These are phyloP conservation scores for Haplographium delicatum DNA, from an alignment of 495 filamentous ascomycete genomes.

Conservation along the genomic window DNA sequence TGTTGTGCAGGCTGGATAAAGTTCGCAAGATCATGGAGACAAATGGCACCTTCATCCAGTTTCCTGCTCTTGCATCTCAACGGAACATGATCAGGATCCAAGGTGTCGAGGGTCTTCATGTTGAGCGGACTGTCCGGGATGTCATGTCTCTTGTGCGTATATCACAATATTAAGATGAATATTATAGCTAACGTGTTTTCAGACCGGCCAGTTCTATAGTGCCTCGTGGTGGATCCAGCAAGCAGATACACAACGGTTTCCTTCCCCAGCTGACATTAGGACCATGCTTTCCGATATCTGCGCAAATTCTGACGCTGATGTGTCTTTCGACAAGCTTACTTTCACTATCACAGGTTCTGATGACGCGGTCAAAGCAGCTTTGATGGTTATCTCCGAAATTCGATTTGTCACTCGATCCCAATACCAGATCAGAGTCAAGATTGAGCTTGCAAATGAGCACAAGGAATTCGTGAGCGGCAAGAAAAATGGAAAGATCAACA, in stretches of 20 bases:
- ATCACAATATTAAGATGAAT: neutral
- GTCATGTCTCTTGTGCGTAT: conserved; percentile 81
- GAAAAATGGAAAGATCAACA: conserved; percentile 99
- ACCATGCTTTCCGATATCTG: conserved; percentile 94
- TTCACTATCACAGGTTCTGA: conserved; percentile 95
- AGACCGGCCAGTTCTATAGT: conserved; percentile 96
- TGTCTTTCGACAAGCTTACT: conserved; percentile 86
- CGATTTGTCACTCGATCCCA: conserved; percentile 81
- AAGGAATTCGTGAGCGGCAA: conserved; percentile 99
- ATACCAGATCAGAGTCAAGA: conserved; percentile 93
- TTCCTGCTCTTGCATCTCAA: conserved; percentile 78
- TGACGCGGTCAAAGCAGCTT: conserved; percentile 87
- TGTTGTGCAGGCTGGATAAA: conserved; percentile 89
- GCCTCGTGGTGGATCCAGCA: conserved; percentile 93
- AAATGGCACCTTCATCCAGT: conserved; percentile 89
- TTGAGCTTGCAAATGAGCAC: conserved; percentile 97
- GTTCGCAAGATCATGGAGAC: conserved; percentile 96
- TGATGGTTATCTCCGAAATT: conserved; percentile 88
- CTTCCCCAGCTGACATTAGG: conserved; percentile 70
- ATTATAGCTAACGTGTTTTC: conserved; percentile 28
- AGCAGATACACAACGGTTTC: conserved; percentile 64
- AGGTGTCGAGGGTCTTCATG: conserved; percentile 83
- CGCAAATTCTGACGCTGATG: conserved; percentile 90
- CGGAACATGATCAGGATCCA: conserved; percentile 79
- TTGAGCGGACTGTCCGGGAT: conserved; percentile 89